Conservation (phyloP, 768 basidiomycete genomes). For the Neoboletus brunneissimus region DNA sequence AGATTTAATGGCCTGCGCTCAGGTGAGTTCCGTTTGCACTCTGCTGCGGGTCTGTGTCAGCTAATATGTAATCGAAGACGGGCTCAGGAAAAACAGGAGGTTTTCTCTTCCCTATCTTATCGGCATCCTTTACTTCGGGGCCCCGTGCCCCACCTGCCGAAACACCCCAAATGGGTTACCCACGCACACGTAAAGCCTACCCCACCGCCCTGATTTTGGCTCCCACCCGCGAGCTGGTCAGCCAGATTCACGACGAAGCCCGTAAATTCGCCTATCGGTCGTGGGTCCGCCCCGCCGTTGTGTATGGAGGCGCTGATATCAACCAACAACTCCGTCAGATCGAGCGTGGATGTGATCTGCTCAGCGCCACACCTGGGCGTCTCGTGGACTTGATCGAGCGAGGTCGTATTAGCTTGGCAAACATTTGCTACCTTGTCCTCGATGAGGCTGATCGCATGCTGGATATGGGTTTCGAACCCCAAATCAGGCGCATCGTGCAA, state of each 20-base stretch:
- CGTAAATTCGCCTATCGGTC: conserved; percentile 99
- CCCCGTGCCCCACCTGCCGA: conserved; percentile 69
- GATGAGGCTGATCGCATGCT: conserved; percentile 99
- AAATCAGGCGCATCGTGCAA: conserved; percentile 97
- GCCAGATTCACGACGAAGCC: conserved; percentile 99
- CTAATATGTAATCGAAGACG: conserved; percentile 55
- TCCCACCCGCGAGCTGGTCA: conserved; percentile 97
- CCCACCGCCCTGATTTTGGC: conserved; percentile 97
- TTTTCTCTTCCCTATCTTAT: conserved; percentile 98
- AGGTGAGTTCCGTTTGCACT: conserved; percentile 45
- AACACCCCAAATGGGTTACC: conserved; percentile 46
- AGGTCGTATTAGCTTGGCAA: conserved; percentile 92
- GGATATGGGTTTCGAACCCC: conserved; percentile 99
- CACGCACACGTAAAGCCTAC: conserved; percentile 82
- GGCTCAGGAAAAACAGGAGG: conserved; percentile 99
- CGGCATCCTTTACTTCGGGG: conserved; percentile 82
- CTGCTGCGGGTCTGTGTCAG: conserved; percentile 5
- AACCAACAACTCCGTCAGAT: conserved; percentile 90
- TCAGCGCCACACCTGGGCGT: conserved; percentile 96
- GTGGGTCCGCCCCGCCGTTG: conserved; percentile 98
- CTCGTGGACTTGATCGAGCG: conserved; percentile 98
- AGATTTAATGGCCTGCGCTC: conserved; percentile 94
- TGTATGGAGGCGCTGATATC: conserved; percentile 99
- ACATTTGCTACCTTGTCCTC: conserved; percentile 96
- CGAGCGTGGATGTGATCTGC: conserved; percentile 95